Base-by-base conservation (phyloP, 805 yeast genomes). In the Sugiyamaella valdiviana region DNA sequence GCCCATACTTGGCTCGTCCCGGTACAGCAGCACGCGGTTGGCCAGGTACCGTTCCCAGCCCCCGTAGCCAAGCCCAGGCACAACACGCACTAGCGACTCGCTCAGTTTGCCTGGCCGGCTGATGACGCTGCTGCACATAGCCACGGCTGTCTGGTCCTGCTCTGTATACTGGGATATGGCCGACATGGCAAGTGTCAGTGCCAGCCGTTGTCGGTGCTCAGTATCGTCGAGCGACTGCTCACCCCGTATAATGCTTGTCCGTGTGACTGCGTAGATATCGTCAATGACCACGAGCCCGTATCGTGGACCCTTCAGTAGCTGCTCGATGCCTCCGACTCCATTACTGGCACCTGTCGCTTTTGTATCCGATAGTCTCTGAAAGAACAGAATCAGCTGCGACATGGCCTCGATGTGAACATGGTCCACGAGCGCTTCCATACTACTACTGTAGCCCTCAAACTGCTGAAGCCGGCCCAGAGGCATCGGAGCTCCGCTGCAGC, bases 381-480 rank as follows among this genome's bases (percentile, higher is more conserved):
- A 39, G 20, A 51, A 37, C 35, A 46, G 10, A 9, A 51, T 36
- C 38, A 56, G 38, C 36, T 57, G 56, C 16, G 54, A 55, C 19
- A 56, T 29, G 12, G 44, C 35, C 17, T 10, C 32, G 1, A 53
- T 10, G 17, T 32, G 17, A 14, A 45, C 10, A 2, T 50, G 44
- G 16, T 44, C 39, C 17, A 58, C 23, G 3, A 35, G 21, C 14
- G 44, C 40, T 17, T 42, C 37, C 14, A 23, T 19, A 21, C 26
- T 39, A 6, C 21, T 17, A 12, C 42, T 17, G 50, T 53, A 59
- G 2, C 56, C 55, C 1, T 16, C 29, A 22, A 51, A 29, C 3
- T 36, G 19, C 5, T 39, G 23, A n/a, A 61, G 43, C 1, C 64
- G 53, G 4, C 32, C 42, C 14, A 50, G 12, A 0, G 65, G 64